Evolutionary conservation across 345 rosid species (phyloP), one percentile per base, ranked within the genome.

Genomic region (Rhodamnia rubescens): DNA sequence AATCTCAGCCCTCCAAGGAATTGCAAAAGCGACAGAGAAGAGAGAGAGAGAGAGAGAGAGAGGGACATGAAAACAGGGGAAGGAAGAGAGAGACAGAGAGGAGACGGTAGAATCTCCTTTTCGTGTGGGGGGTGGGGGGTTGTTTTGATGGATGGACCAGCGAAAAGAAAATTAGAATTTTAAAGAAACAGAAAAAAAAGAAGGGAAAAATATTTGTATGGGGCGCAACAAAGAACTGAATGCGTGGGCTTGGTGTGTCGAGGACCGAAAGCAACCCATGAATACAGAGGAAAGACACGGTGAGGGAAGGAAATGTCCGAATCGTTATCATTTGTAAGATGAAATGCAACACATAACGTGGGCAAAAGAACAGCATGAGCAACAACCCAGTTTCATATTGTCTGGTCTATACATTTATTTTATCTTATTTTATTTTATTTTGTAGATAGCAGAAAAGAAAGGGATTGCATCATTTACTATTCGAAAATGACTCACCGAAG

Each of bases 401-500:
- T 69, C 47, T 36, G 80, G 80, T 36, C 18, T 69, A 18, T 36
- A 5, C 6, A 24, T 22, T 22, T n/a, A n/a, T n/a, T 55, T 21
- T 4, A 32, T 88, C 86, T 53, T 82, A 1, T 47, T 47, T 2
- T 42, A 42, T 53, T 87, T 88, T 83, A 83, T 36, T 36, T 36
- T 75, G 80, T 18, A 69, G 24, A 69, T 69, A 2, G 80, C 40
- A 69, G 44, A 59, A 61, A 69, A 85, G 51, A 69, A 64, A 55
- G 61, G 83, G 50, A 81, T 42, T 36, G 74, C 50, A 29, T 18
- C 61, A 89, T 88, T 89, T 36, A 90, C 83, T 86, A 83, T 85
- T 84, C 61, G 93, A 93, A 91, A 93, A 91, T 85, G 93, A 93
- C 94, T 80, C 87, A 88, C 93, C 92, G 49, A 82, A 74, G 85